Evolutionary conservation across 148 eudicot species (phyloP), one percentile per base, ranked within the genome.

Genomic region (Amaranthus palmeri): DNA sequence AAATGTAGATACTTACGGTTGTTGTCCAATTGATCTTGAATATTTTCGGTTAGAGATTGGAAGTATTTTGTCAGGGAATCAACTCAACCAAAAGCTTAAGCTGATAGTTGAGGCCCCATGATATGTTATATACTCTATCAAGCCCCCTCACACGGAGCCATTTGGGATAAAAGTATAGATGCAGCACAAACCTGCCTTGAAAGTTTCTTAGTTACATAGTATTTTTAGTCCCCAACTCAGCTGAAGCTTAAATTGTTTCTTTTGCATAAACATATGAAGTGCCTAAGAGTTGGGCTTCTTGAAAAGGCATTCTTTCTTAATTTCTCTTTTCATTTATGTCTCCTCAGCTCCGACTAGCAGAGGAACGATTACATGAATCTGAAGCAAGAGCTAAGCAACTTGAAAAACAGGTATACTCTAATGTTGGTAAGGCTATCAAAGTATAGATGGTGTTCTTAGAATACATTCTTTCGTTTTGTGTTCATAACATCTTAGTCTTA

Each of bases 341-440:
- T 48, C 70, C 80, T 82, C 84, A 95, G 98, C 87, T 95, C 77
- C 92, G 93, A 77, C 69, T 85, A 69, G 86, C 91, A 81, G 98
- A 95, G 79, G 96, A 88, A 73, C 84, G 90, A 76, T 79, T 80
- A 76, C 90, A 88, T 69, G 98, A 91, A 79, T 88, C 97, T 47
- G 96, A 95, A 70, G 88, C 92, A 79, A 89, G 97, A 83, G 86
- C 91, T 74, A 86, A 85, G 85, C 91, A 86, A 78, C 96, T 95
- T 56, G 96, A 95, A 77, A 83, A 83, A 79, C 97, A 95, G 93
- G 98, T 93, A 83, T 67, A 41, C 8, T 70, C 53, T 60, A 3
- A 61, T 7, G 4, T 62, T 53, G 52, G 18, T 66, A 17, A 53
- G 4, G 52, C 13, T 36, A 68, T 78, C 14, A n/a, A 15, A n/a